Conservation (phyloP, 1,284 basidiomycete species). For the Megacollybia platyphylla region DNA sequence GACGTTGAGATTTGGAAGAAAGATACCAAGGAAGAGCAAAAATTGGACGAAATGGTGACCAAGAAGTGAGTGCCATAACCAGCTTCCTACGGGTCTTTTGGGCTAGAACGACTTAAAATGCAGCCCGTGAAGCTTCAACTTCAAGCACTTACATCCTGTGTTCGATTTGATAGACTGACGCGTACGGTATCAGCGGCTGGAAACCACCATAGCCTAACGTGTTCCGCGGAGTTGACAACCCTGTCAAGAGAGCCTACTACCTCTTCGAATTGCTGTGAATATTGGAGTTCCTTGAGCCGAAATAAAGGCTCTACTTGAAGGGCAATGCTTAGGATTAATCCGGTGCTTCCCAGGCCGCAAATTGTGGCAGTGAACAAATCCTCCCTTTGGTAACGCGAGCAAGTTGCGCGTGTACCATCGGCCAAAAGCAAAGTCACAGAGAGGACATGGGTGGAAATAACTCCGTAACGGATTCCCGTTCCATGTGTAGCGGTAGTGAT, state of each 20-base stretch:
- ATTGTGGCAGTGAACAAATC: slow-evolving; percentile 89
- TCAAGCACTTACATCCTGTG: slow-evolving; percentile 51
- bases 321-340: slow-evolving; percentile 74
- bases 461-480: slow-evolving; percentile 70
- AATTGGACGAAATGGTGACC: slow-evolving; percentile 74
- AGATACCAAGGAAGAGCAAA: slow-evolving; percentile 62
- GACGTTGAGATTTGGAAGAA: slow-evolving; percentile 37
- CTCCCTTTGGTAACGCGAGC: slow-evolving; percentile 49
- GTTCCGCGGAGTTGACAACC: slow-evolving; percentile 61
- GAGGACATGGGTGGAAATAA: slow-evolving; percentile 76
- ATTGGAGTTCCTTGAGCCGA: slow-evolving; percentile 68
- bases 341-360: slow-evolving; percentile 90
- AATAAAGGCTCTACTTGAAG: slow-evolving; percentile 79
- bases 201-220: slow-evolving; percentile 95
- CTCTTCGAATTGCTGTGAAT: slow-evolving; percentile 55
- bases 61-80: slow-evolving; percentile 58
- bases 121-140: background rate
- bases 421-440: slow-evolving; percentile 67
- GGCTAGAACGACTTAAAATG: slow-evolving; percentile 4
- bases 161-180: slow-evolving; percentile 66
- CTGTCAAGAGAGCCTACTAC: slow-evolving; percentile 41
- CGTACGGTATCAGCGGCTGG: slow-evolving; percentile 70
- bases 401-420: slow-evolving; percentile 55
- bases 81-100: slow-evolving; percentile 38
- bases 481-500: slow-evolving; percentile 95